These are phyloP conservation scores for Agastache rugosa DNA, from an alignment of 257 asterid genomes.

Conservation along the genomic window DNA sequence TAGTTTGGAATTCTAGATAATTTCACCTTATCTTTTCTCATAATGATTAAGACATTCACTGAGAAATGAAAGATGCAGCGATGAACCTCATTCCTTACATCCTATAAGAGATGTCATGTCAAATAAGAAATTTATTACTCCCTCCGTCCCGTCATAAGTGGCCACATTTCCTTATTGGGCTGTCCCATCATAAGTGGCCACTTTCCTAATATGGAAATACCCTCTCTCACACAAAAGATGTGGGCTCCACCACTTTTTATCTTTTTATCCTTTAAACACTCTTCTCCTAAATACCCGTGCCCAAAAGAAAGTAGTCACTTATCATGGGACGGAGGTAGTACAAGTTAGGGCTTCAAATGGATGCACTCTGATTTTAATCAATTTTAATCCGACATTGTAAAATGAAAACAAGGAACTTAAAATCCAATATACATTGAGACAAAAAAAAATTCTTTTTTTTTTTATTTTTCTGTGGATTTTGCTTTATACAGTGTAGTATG, in stretches of 20 bases:
- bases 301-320: too few species aligned
- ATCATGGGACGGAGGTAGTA: too few species aligned
- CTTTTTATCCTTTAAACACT: too few species aligned
- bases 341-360: constrained; percentile 18
- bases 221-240: too few species aligned
- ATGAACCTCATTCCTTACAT: neutral
- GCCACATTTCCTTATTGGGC: too few species aligned
- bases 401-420: neutral
- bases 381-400: neutral
- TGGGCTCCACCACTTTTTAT: too few species aligned
- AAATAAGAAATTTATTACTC: neutral
- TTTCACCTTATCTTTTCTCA: neutral
- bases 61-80: constrained; percentile 5
- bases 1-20: constrained; percentile 1
- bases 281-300: too few species aligned
- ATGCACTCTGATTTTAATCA: neutral
- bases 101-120: neutral
- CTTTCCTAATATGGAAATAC: too few species aligned
- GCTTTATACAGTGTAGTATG: neutral
- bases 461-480: neutral
- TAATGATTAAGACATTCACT: neutral
- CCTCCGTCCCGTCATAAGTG: too few species aligned
- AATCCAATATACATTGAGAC: neutral
- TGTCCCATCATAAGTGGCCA: too few species aligned
- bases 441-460: neutral